Evolutionary conservation across 805 yeast species (phyloP).

Genomic region (Teunomyces aglyptinius): DNA sequence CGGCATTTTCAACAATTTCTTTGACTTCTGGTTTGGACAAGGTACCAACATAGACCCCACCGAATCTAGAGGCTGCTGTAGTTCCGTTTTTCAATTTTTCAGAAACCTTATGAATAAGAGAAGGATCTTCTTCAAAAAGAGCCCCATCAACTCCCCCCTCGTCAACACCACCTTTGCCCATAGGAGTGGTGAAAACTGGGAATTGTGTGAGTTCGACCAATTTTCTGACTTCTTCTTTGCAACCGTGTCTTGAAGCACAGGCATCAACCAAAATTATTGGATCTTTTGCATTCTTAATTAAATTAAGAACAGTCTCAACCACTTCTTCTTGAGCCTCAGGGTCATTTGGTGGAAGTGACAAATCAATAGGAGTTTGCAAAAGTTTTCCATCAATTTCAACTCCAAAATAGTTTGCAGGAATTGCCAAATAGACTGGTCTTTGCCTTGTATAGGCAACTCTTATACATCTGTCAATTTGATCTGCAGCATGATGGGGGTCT

Average conservation of each 20-base stretch:
- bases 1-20: conserved; percentile 70
- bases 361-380: conserved; percentile 64
- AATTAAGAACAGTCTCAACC: conserved; percentile 38
- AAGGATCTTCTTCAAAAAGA: conserved; percentile 23
- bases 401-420: conserved; percentile 81
- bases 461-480: conserved; percentile 70
- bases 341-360: conserved; percentile 48
- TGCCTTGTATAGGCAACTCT: conserved; percentile 68
- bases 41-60: conserved; percentile 86
- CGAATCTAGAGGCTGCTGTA: conserved; percentile 59
- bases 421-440: conserved; percentile 79
- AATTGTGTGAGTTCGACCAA: conserved; percentile 68
- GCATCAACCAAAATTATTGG: conserved; percentile 84
- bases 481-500: conserved; percentile 64
- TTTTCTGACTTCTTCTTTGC: conserved; percentile 57
- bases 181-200: conserved; percentile 84
- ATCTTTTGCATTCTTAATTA: conserved; percentile 58
- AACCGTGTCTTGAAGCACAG: conserved; percentile 77
- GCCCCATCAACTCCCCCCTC: conserved; percentile 47
- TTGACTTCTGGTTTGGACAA: conserved; percentile 71
- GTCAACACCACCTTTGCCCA: conserved; percentile 82
- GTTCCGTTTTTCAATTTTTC: conserved; percentile 19
- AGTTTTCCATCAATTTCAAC: conserved; percentile 53
- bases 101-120: conserved; percentile 20
- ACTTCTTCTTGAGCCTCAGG: conserved; percentile 39